Conservation (phyloP, 2,329 filamentous ascomycete species). For the Coleophoma cylindrospora region DNA sequence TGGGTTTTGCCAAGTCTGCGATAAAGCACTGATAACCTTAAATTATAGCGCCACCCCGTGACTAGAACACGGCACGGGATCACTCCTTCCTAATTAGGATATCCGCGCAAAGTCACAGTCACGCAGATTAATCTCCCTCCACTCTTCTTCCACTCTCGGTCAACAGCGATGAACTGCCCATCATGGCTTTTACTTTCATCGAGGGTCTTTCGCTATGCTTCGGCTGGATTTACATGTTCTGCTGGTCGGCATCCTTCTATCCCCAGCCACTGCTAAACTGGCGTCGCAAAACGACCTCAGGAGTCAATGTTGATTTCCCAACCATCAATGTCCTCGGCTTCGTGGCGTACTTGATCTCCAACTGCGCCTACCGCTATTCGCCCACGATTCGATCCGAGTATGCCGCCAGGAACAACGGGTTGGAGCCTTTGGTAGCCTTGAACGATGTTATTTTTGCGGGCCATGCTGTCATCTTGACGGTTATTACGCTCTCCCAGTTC, state of each 20-base stretch:
- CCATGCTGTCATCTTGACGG: conserved; percentile 71
- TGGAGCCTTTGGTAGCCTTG: conserved; percentile 77
- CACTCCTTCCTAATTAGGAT: too few species aligned
- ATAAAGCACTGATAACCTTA: neutral
- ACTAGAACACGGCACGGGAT: neutral
- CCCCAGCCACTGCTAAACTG: conserved; percentile 83
- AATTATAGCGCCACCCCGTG: neutral
- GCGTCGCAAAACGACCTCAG: conserved; percentile 69
- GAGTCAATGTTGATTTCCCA: conserved; percentile 85
- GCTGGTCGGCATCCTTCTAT: conserved; percentile 89
- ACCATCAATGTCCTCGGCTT: conserved; percentile 70
- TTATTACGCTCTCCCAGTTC: conserved; percentile 75
- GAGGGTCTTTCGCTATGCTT: conserved; percentile 50
- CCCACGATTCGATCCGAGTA: conserved; percentile 76
- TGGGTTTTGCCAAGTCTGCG: neutral
- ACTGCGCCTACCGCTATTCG: conserved; percentile 72
- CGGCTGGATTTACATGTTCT: conserved; percentile 71
- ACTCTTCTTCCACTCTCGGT: neutral
- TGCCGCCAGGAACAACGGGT: conserved; percentile 68
- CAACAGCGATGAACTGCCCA: conserved; percentile 2
- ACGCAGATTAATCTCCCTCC: neutral
- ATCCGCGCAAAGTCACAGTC: too few species aligned
- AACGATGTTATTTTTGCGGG: conserved; percentile 88
- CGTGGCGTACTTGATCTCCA: conserved; percentile 70
- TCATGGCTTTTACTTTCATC: conserved; percentile 34